These are phyloP conservation scores for Rhizoclosmatium globosum DNA, from an alignment of 192 early-diverging fungal genomes.

Conservation along the genomic window DNA sequence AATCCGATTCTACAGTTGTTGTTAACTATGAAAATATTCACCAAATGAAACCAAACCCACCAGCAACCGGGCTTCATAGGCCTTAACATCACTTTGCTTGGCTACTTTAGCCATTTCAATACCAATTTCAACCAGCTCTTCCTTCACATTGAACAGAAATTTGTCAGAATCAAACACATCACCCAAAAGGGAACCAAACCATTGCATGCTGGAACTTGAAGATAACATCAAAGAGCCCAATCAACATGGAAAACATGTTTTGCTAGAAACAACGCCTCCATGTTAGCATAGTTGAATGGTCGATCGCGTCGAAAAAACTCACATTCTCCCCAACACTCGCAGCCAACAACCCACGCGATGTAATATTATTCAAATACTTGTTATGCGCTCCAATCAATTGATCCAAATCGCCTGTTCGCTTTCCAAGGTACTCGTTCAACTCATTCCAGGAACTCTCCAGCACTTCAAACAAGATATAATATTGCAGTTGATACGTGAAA, in stretches of 20 bases:
- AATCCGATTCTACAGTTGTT: slow-evolving; percentile 31
- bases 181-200: slow-evolving; percentile 19
- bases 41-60: neutral
- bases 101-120: neutral
- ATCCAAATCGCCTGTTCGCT: slow-evolving; percentile 79
- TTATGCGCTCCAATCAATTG: slow-evolving; percentile 80
- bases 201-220: slow-evolving; percentile 16
- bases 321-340: slow-evolving; percentile 3
- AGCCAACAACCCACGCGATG: slow-evolving; percentile 68
- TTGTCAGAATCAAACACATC: neutral
- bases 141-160: neutral
- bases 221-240: slow-evolving; percentile 34
- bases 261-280: slow-evolving; percentile 3
- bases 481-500: slow-evolving; percentile 92
- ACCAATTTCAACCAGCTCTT: slow-evolving; percentile 16
- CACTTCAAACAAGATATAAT: slow-evolving; percentile 92
- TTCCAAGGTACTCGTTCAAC: slow-evolving; percentile 64
- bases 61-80: slow-evolving; percentile 19
- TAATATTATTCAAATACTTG: slow-evolving; percentile 75
- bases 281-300: neutral
- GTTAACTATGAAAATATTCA: neutral
- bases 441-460: slow-evolving; percentile 91
- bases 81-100: neutral
- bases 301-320: slow-evolving; percentile 11
- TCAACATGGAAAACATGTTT: slow-evolving; percentile 29